Percentiles rank a stretch among this genome's conserved stretches.
Conservation (phyloP, 495 filamentous ascomycete species). For the Umbilicaria muhlenbergii region DNA sequence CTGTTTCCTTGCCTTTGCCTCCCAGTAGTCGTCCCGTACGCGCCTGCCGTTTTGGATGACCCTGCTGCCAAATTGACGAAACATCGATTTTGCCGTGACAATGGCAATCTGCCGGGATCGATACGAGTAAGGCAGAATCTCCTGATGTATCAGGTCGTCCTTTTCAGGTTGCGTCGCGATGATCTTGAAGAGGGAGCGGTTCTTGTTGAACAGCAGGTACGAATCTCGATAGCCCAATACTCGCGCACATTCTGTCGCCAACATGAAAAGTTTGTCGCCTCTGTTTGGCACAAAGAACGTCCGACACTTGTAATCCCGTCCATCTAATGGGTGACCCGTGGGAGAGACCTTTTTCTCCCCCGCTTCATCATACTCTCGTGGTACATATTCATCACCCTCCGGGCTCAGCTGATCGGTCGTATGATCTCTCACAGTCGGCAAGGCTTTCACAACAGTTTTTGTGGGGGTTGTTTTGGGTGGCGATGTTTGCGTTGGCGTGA, state of each 20-base stretch:
- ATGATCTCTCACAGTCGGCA: conserved; percentile 92
- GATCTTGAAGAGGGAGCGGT: conserved; percentile 92
- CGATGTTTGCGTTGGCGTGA: conserved; percentile 55
- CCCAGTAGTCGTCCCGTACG: conserved; percentile 97
- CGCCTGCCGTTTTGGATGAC: conserved; percentile 80
- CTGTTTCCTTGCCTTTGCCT: conserved; percentile 89
- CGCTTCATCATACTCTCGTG: conserved; percentile 77
- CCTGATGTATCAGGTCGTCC: conserved; percentile 87
- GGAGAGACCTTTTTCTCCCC: conserved; percentile 86
- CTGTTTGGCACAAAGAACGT: conserved; percentile 86
- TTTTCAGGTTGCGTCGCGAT: conserved; percentile 94
- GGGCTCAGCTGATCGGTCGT: conserved; percentile 90
- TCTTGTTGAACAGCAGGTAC: conserved; percentile 98
- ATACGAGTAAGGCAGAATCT: conserved; percentile 94
- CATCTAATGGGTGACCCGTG: conserved; percentile 66
- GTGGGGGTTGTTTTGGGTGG: conserved; percentile 76
- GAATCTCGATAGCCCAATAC: conserved; percentile 94
- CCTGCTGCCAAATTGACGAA: conserved; percentile 93
- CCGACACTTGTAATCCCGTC: conserved; percentile 79
- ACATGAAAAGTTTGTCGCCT: conserved; percentile 92
- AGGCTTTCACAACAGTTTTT: conserved; percentile 78
- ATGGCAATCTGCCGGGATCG: conserved; percentile 96
- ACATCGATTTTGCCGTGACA: conserved; percentile 98
- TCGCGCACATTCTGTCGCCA: conserved; percentile 92
- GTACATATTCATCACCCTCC: conserved; percentile 91